phyloP scores from a whole-genome alignment of 371 early-diverging fungal genomes.

The Coemansia sp. region DNA sequence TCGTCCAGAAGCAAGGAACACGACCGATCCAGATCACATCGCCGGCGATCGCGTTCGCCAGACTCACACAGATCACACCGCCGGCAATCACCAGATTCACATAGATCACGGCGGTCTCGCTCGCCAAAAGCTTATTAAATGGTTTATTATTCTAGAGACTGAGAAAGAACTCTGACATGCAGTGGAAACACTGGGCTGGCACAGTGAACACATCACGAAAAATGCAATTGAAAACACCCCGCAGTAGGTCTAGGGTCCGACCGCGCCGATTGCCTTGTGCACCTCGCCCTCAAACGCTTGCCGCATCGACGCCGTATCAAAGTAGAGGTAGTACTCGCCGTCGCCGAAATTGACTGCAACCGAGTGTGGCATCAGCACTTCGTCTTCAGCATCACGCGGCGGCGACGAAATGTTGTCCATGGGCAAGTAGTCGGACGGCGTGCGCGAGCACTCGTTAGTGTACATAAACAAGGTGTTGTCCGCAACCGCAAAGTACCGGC shows the following conservation, averaged over 20 bases:
- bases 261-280: slow-evolving; percentile 12
- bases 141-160: not conserved
- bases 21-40: slow-evolving; percentile 3
- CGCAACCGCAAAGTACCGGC: slow-evolving; percentile 41
- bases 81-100: too few species aligned
- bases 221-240: not conserved
- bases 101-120: slow-evolving; percentile 11
- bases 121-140: slow-evolving; percentile 7
- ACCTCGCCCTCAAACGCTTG: slow-evolving; percentile 32
- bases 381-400: slow-evolving; percentile 38
- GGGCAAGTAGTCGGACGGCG: slow-evolving; percentile 26
- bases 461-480: slow-evolving; percentile 38
- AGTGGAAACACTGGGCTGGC: not conserved
- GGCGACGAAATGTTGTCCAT: slow-evolving; percentile 14
- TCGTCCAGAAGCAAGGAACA: not conserved
- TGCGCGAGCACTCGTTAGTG: slow-evolving; percentile 45
- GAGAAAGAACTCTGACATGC: not conserved
- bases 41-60: slow-evolving; percentile 8
- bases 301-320: slow-evolving; percentile 30
- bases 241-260: not conserved
- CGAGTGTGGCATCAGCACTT: slow-evolving; percentile 43
- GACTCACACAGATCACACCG: not conserved
- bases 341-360: slow-evolving; percentile 32
- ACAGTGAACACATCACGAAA: not conserved
- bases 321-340: slow-evolving; percentile 45